Evolutionary conservation across 441 rosid genomes (phyloP), one percentile per base, ranked within the genome.

Genomic region (Metrosideros polymorpha): DNA sequence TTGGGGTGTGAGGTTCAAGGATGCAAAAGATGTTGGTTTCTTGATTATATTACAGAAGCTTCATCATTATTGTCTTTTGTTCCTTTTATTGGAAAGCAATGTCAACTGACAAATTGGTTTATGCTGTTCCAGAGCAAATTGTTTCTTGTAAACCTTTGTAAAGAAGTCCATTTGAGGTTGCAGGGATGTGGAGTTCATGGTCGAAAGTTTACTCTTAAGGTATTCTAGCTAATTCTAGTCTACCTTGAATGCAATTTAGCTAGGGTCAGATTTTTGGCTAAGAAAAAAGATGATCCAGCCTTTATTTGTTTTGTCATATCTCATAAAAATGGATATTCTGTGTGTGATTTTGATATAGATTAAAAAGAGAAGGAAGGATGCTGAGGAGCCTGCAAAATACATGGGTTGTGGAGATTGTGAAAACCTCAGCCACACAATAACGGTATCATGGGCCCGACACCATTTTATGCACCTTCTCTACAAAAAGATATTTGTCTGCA

Each of bases 331-430:
- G 75, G 83, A 83, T 55, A 82, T 84, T 63, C 77, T 56, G 27
- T 88, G 12, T 87, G 76, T 84, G 86, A n/a, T 56, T 53, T 88
- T 76, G 84, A 30, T 87, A 43, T 91, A 97, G 99, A 94, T 97
- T 50, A 97, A 97, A 89, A 95, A 89, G 94, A 96, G 96, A 90
- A 93, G 95, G 86, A 91, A 93, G 87, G 93, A 94, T 91, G 97
- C 98, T 22, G 95, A 57, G 86, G 98, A 96, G 90, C 98, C 99
- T 88, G 55, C 89, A 30, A 97, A 97, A 92, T 97, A 90, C 87
- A 96, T 97, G 99, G 99, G 99, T 29, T 93, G 93, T 87, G 99
- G 99, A 84, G 97, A 91, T 76, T 96, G 98, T 91, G 99, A 96
- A 90, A 97, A 95, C 87, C 85, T 95, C 89, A 96, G 98, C 82